Conservation (phyloP, 768 basidiomycete species). For the Boletus eberwhitei region DNA sequence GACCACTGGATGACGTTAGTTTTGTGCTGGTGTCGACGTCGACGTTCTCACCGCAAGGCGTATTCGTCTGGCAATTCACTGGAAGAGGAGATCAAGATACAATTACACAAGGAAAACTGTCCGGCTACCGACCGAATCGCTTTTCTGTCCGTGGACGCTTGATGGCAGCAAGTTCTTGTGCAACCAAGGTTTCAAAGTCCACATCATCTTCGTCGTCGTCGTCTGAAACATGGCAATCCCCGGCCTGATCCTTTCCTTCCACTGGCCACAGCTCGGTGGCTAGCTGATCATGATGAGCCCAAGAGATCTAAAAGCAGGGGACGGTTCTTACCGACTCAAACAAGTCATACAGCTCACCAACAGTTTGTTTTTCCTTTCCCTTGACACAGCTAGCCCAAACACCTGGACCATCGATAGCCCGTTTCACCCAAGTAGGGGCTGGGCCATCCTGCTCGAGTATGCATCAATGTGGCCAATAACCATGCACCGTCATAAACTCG, state of each 20-base stretch:
- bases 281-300: slow-evolving; percentile 43
- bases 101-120: background rate
- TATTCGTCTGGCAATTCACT: slow-evolving; percentile 80
- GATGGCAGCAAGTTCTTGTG: slow-evolving; percentile 66
- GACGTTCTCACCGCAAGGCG: slow-evolving; percentile 58
- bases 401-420: slow-evolving; percentile 73
- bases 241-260: slow-evolving; percentile 24
- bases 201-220: slow-evolving; percentile 40
- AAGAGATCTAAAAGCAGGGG: background rate
- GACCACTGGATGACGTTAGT: slow-evolving; percentile 46
- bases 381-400: slow-evolving; percentile 85
- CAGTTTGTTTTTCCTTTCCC: slow-evolving; percentile 76
- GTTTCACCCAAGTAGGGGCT: slow-evolving; percentile 61
- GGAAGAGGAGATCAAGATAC: slow-evolving; percentile 4
- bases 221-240: slow-evolving; percentile 30
- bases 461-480: background rate
- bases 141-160: slow-evolving; percentile 61
- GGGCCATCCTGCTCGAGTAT: slow-evolving; percentile 48
- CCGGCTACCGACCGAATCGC: slow-evolving; percentile 54
- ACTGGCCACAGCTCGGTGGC: slow-evolving; percentile 70
- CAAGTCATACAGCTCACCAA: slow-evolving; percentile 74
- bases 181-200: slow-evolving; percentile 68
- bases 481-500: slow-evolving; percentile 14
- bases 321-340: slow-evolving; percentile 64
- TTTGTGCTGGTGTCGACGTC: background rate